Evolutionary conservation across 805 yeast species (phyloP), one percentile per base, ranked within the genome.

Genomic region (Saturnispora halmiae): DNA sequence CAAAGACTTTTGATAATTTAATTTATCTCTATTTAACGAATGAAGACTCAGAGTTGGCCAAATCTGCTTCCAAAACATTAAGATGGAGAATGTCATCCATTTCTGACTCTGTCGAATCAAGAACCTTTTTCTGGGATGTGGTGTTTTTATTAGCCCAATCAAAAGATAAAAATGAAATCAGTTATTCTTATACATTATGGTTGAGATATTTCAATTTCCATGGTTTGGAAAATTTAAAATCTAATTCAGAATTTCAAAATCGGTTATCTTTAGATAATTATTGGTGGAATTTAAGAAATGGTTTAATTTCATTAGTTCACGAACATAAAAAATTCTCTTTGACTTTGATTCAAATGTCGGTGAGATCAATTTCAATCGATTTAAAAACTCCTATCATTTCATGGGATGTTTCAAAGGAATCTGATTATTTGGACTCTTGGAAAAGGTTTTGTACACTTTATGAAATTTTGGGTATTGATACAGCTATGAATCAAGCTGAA

Each of bases 401-500:
- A 2, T 79, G 80, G 79, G 59, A 65, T n/a, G 40, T 44, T 1
- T 29, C 51, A 1, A 45, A 56, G 8, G 45, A 41, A 1, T 60
- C 56, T 0, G 42, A 42, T 15, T 64, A 66, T 31, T 51, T 72
- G 15, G 63, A 60, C 5, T 70, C 76, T 18, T 87, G 96, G 96
- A 68, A 73, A 32, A 69, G 83, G 44, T 87, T 68, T 51, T 66
- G 76, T 21, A 83, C 95, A 0, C 60, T 87, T 11, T 81, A 75
- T 51, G 95, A 87, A 53, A 82, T 87, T 35, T 61, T 84, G 21
- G 92, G 86, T 1, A 70, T 87, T 30, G 96, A 87, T 55, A 77
- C 95, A 0, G 82, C 95, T 0, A 61, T 84, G 51, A 87, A 88
- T 51, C 96, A 88, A 58, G 77, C 88, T 1, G 78, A 79, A 49